phyloP scores from a whole-genome alignment of 73 alveolate species.

The Strombidium stylifer region DNA sequence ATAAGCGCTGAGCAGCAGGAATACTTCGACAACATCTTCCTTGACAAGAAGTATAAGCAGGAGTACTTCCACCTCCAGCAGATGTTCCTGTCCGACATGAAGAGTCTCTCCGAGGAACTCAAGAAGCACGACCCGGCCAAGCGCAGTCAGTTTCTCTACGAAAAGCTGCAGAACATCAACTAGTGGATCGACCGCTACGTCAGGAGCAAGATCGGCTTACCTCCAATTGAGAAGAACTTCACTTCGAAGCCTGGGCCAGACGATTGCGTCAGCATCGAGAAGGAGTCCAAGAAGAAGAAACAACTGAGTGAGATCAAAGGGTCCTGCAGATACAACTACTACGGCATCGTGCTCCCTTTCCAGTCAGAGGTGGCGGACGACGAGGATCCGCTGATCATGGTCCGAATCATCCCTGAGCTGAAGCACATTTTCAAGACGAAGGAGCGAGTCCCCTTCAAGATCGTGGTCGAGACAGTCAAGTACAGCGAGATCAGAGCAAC shows the following conservation, averaged over 20 bases:
- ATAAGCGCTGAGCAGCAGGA: no score
- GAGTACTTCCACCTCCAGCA: conserved; percentile 55
- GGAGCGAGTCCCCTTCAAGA: conserved; percentile 55
- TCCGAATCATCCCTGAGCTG: conserved; percentile 25
- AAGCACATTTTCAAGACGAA: conserved; percentile 58
- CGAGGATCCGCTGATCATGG: conserved; percentile 41
- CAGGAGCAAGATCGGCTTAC: no score
- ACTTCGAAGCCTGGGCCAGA: conserved; percentile 20
- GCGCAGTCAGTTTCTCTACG: no score
- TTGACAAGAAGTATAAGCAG: conserved; percentile 35
- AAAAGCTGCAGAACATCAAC: no score
- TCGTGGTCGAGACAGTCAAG: conserved; percentile 56
- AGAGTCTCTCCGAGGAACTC: conserved; percentile 38
- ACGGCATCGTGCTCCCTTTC: conserved; percentile 73
- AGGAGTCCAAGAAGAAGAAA: no score
- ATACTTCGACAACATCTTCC: conserved; percentile 10
- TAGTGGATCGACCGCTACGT: no score
- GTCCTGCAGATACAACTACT: conserved; percentile 19
- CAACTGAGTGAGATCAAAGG: conserved; percentile 45
- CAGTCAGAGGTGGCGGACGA: conserved; percentile 59
- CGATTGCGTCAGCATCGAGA: no score
- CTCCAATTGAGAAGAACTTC: conserved; percentile 49
- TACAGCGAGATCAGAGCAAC: conserved; percentile 45
- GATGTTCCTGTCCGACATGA: conserved; percentile 60
- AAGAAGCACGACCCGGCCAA: no score